Evolutionary conservation across 1,284 basidiomycete genomes (phyloP).

Genomic region (Microbotryum violaceum): DNA sequence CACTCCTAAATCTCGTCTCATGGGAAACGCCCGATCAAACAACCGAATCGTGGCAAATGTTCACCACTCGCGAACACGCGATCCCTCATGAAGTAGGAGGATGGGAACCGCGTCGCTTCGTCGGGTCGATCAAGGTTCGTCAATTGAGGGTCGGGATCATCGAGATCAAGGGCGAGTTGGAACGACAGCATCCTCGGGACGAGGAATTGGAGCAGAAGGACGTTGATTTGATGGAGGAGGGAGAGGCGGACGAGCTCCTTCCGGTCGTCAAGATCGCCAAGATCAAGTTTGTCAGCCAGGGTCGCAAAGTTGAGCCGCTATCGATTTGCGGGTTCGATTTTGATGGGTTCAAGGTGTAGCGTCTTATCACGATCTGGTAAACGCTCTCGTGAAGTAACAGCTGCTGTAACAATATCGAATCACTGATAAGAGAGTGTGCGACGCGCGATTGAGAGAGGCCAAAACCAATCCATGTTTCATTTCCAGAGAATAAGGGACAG

Average conservation of each 20-base stretch:
- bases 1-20: slow-evolving; percentile 26
- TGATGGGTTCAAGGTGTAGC: slow-evolving; percentile 30
- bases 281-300: slow-evolving; percentile 28
- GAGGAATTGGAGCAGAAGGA: slow-evolving; percentile 14
- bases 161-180: slow-evolving; percentile 13
- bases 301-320: slow-evolving; percentile 20
- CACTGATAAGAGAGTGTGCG: no score
- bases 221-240: neutral
- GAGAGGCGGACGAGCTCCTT: neutral
- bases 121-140: neutral
- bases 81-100: neutral
- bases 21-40: slow-evolving; percentile 24
- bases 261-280: slow-evolving; percentile 15
- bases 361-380: neutral
- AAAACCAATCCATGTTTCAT: no score
- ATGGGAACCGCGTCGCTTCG: neutral
- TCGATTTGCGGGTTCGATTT: slow-evolving; percentile 28
- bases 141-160: slow-evolving; percentile 1
- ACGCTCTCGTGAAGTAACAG: no score
- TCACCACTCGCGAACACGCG: slow-evolving; percentile 14
- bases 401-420: no score
- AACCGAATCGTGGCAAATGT: slow-evolving; percentile 30
- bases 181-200: slow-evolving; percentile 10
- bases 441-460: no score
- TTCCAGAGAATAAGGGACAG: no score